phyloP scores from a whole-genome alignment of 2,329 filamentous ascomycete species.

The Aspergillus candidus region DNA sequence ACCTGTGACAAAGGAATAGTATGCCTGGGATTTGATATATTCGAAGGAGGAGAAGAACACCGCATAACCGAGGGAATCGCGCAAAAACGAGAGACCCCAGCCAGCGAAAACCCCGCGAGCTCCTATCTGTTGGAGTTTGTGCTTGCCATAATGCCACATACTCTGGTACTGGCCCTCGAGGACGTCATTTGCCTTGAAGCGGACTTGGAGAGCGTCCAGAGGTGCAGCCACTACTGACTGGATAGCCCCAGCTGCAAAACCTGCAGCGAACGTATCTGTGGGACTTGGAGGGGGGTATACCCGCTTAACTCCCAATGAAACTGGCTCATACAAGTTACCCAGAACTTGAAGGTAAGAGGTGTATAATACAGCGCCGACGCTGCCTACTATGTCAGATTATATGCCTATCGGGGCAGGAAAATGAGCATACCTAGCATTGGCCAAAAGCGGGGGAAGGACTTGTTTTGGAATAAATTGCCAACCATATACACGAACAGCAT shows the following conservation, averaged over 20 bases:
- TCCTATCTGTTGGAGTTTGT: constrained; percentile 56
- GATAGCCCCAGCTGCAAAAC: constrained; percentile 53
- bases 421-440: constrained; percentile 50
- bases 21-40: constrained; percentile 57
- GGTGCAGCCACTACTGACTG: constrained; percentile 59
- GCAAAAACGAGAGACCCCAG: constrained; percentile 54
- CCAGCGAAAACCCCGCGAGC: constrained; percentile 57
- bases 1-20: constrained; percentile 55
- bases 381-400: constrained; percentile 14
- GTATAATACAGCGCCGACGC: constrained; percentile 57
- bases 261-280: constrained; percentile 51
- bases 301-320: constrained; percentile 51
- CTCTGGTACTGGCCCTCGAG: constrained; percentile 54
- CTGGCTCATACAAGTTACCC: constrained; percentile 52
- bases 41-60: constrained; percentile 60
- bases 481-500: constrained; percentile 56
- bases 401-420: background rate
- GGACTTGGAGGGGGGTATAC: constrained; percentile 54
- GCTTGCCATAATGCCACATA: constrained; percentile 58
- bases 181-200: constrained; percentile 55
- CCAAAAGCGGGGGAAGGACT: constrained; percentile 56
- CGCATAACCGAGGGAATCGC: constrained; percentile 56
- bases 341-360: constrained; percentile 58
- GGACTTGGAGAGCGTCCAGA: constrained; percentile 57
- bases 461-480: constrained; percentile 61